Base-by-base conservation (phyloP, 1,284 basidiomycete genomes). In the Malassezia equina region DNA sequence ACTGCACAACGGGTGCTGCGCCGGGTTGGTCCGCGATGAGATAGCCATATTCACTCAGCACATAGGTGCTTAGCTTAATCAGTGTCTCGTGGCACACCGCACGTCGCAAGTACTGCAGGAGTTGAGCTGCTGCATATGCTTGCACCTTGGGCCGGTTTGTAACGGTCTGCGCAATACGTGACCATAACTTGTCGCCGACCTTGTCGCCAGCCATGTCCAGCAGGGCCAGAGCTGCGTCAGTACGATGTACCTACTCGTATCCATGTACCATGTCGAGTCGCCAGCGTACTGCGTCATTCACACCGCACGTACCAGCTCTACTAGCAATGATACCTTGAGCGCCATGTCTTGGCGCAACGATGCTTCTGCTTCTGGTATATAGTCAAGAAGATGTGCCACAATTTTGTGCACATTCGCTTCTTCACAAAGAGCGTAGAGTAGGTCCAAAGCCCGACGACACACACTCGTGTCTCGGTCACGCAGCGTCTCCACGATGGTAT, bases 361-460 rank as follows among this genome's bases (percentile, higher is more conserved):
- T 69, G 95, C 96, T 76, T 98, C 94, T 3, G 94, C 93, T 12
- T 94, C 83, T 69, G 84, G 84, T 56, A 98, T 81, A 75, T 95
- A 98, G 58, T 87, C 83, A 54, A 99, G 78, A 25, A 99, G 80
- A 76, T 98, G 91, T 50, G 86, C 89, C 25, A 98, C 94, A 63
- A 98, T 90, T 53, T 86, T 78, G 72, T 91, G 90, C 13, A 91
- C 88, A 77, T 96, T 98, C 66, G 88, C 85, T 15, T 85, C 81
- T 74, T 99, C 94, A 77, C 94, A 98, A 93, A 98, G 96, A 76
- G 90, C 94, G 78, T 96, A 98, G 12, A 98, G 80, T 46, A 99
- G 79, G 77, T 98, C 94, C 46, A 99, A 80, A 1, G 90, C 94
- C 55, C 94, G 81, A 51, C 94, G 80, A 34, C 94, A 84, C 42